Evolutionary conservation across 108 stramenopile genomes (phyloP), one percentile per base, ranked within the genome.

Genomic region (Seminavis robusta): DNA sequence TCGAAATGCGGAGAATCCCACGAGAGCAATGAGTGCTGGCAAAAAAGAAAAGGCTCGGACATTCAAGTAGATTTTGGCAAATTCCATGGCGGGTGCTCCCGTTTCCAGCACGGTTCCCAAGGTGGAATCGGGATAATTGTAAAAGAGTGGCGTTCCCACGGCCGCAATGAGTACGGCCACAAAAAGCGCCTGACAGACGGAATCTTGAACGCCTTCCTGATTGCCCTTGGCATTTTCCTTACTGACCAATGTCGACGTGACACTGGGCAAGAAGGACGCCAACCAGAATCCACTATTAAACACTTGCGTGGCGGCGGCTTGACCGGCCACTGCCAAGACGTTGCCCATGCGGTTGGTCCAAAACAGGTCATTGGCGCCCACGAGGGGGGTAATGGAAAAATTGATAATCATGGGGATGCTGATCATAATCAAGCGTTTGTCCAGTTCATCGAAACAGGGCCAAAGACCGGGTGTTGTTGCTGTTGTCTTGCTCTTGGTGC

Each of bases 221-320:
- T 93, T 76, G 25, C 79, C 73, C 13, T 61, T 67, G 20, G 74
- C 77, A 8, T 81, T 62, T 0, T 87, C 87, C 13, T 28, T 15
- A 1, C 87, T 85, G 38, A 93, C 86, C 29, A 83, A 30, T 0
- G 91, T 87, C 15, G 91, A 81, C 1, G 86, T 93, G 44, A 93
- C 80, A 25, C 77, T 86, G 6, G 91, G 91, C 32, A 93, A 43
- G 49, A 85, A 88, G 1, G 82, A 69, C 33, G 82, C 76, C 27
- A 89, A 30, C 47, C 86, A 93, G 56, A 73, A 93, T 0, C 85
- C 23, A 4, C 83, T 79, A 61, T 79, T 82, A 61, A 84, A 84
- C 36, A 81, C 83, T 57, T 85, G 80, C 65, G 89, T 93, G 31
- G 91, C 87, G 0, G 91, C 91, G n/a, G 75, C 63, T 55, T 86